Evolutionary conservation across 129 eudicot species (phyloP).

Genomic region (Lonicera japonica): DNA sequence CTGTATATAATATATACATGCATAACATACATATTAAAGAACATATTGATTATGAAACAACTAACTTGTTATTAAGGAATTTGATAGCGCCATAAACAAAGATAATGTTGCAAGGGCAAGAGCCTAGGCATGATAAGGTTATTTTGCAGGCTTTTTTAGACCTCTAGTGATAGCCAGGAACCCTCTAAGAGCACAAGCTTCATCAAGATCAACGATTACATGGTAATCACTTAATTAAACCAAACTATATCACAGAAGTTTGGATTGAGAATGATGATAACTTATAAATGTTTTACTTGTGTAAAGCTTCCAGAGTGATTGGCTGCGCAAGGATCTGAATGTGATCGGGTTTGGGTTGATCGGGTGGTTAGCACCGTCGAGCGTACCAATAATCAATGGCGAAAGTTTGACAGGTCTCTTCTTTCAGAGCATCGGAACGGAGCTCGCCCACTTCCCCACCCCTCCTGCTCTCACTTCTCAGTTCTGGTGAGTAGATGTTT

Average conservation of each 20-base stretch:
- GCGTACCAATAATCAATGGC: slow-evolving; percentile 77
- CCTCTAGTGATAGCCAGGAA: slow-evolving; percentile 45
- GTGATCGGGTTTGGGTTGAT: slow-evolving; percentile 96
- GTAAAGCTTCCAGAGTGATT: slow-evolving; percentile 61
- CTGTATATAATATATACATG: too few relatives aligned
- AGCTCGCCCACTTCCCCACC: slow-evolving; percentile 95
- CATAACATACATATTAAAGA: background rate
- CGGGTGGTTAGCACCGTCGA: slow-evolving; percentile 94
- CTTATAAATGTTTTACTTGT: background rate
- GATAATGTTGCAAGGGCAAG: background rate
- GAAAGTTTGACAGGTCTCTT: slow-evolving; percentile 77
- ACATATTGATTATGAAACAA: too few relatives aligned
- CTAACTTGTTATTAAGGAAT: too few relatives aligned
- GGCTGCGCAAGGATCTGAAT: slow-evolving; percentile 84
- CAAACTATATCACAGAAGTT: too few relatives aligned
- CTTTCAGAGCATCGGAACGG: slow-evolving; percentile 83
- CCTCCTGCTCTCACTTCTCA: slow-evolving; percentile 82
- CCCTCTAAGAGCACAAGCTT: slow-evolving; percentile 57
- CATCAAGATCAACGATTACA: slow-evolving; percentile 58
- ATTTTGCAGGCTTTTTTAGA: slow-evolving; percentile 50
- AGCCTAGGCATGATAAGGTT: background rate
- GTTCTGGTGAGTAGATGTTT: slow-evolving; percentile 49
- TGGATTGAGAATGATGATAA: background rate
- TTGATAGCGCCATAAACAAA: too few relatives aligned
- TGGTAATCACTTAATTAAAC: slow-evolving; percentile 37